Conservation (phyloP, 192 early-diverging fungal genomes). For the Cladochytrium replicatum region DNA sequence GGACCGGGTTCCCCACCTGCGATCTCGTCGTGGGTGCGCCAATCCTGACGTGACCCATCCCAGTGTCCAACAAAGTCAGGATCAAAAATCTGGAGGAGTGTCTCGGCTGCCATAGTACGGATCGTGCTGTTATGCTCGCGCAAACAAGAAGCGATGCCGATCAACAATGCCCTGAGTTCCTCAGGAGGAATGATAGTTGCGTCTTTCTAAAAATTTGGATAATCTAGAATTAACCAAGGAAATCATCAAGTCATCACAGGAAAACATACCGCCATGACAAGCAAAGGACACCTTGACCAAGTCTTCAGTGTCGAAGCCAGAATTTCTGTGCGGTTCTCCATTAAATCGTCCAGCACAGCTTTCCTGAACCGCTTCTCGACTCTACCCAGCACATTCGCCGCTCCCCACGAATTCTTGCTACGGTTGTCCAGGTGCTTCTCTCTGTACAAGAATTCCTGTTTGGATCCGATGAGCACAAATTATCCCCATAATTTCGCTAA, state of each 20-base stretch:
- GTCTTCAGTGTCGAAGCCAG: constrained; percentile 64
- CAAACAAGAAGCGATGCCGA: constrained; percentile 64
- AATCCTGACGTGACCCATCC: constrained; percentile 48
- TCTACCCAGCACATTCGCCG: constrained; percentile 2
- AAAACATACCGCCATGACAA: constrained; percentile 57
- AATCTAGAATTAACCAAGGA: background rate
- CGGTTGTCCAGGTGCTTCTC: constrained; percentile 9
- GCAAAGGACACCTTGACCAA: constrained; percentile 62
- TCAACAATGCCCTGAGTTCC: constrained; percentile 63
- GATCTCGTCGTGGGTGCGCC: constrained; percentile 17
- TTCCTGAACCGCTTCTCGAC: background rate
- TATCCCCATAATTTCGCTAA: constrained; percentile 1
- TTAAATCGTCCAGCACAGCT: background rate
- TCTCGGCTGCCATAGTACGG: constrained; percentile 58
- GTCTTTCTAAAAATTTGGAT: constrained; percentile 38
- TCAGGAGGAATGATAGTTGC: constrained; percentile 50
- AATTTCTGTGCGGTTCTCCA: constrained; percentile 40
- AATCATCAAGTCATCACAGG: constrained; percentile 5
- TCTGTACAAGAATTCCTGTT: constrained; percentile 9
- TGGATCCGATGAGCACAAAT: background rate
- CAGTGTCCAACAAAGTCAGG: constrained; percentile 63
- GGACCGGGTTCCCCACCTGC: constrained; percentile 2
- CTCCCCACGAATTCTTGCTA: constrained; percentile 24
- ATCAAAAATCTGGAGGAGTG: constrained; percentile 64
- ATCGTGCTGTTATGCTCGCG: constrained; percentile 61